Base-by-base conservation (phyloP, 2,329 filamentous ascomycete genomes). In the Aspergillus calidoustus region DNA sequence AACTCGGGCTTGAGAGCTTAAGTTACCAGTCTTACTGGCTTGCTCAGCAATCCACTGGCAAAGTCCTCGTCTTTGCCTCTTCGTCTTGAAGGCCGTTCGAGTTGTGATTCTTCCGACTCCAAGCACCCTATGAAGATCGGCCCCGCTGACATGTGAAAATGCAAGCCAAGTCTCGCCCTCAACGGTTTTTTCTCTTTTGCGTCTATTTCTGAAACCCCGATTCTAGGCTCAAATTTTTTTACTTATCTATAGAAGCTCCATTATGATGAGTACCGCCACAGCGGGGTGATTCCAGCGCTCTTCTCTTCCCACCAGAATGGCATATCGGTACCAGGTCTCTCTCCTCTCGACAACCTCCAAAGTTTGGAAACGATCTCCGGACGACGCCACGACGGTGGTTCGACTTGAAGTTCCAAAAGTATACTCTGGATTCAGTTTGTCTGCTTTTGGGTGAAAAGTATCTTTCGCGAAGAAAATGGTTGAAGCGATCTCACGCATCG, bases 61-160 rank as follows among this genome's bases (percentile, higher is more conserved):
- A 41, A 41, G 11, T 15, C 34, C 13, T 41, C 34, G 34, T 41
- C 2, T 41, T 41, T 41, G 34, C 34, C 34, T 41, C 34, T 41
- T 41, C 34, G 13, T 41, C 34, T 11, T 41, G 34, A 38, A 41
- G 34, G 15, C 34, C 6, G 25, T 28, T 28, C 6, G 25, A 15
- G 34, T 15, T 41, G 34, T 41, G 28, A 4, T 53, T 53, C 19
- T 41, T 41, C 38, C 53, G 30, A 30, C 28, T 15, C 31, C 19
- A 51, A 22, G 23, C 34, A 13, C n/a, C 38, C 50, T 7, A 34
- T 46, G 41, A 54, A 46, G 28, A 31, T 9, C 30, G 25, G 22
- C 30, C 52, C 22, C 34, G 46, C 41, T 57, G 44, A 55, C 59
- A 61, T 61, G 59, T 61, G 59, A 61, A 57, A 60, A 41, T 51